These are phyloP conservation scores for Sarocladium strictum DNA, from an alignment of 2,329 filamentous ascomycete species.

Conservation along the genomic window DNA sequence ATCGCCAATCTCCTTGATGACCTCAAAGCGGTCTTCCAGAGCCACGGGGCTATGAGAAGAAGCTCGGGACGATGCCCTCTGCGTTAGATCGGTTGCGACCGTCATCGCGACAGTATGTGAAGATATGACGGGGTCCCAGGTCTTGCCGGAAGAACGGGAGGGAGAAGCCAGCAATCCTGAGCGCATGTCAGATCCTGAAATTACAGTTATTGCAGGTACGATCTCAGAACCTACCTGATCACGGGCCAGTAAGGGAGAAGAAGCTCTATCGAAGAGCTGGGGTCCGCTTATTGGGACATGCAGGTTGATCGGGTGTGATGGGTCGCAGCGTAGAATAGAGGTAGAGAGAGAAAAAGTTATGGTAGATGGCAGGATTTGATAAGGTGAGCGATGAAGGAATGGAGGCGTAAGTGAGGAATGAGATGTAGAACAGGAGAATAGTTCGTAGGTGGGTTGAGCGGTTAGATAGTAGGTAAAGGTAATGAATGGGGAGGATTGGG, in stretches of 20 bases:
- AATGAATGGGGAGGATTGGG: not conserved
- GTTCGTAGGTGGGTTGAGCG: not conserved
- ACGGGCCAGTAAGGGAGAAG: slow-evolving; percentile 17
- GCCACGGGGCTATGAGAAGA: slow-evolving; percentile 54
- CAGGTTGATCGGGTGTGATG: slow-evolving; percentile 17
- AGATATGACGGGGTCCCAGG: slow-evolving; percentile 1
- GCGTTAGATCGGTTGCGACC: slow-evolving; percentile 66
- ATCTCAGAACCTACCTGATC: slow-evolving; percentile 17
- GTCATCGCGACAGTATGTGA: slow-evolving; percentile 54
- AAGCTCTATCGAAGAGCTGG: slow-evolving; percentile 32
- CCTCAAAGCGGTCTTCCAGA: slow-evolving; percentile 91
- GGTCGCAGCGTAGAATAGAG: slow-evolving; percentile 9
- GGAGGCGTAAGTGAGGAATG: slow-evolving; percentile 6
- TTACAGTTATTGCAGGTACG: not conserved
- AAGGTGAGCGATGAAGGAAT: slow-evolving; percentile 13
- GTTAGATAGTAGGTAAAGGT: not conserved
- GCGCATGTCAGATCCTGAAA: not conserved
- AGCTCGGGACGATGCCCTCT: slow-evolving; percentile 57
- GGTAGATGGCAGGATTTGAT: slow-evolving; percentile 9
- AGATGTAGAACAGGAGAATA: slow-evolving; percentile 2
- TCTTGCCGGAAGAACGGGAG: slow-evolving; percentile 14
- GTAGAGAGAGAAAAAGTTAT: slow-evolving; percentile 7
- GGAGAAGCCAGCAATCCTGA: slow-evolving; percentile 3
- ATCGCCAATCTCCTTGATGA: slow-evolving; percentile 97
- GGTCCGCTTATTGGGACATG: slow-evolving; percentile 27